phyloP scores from a whole-genome alignment of 306 rosid genomes.

The Trifolium repens region DNA sequence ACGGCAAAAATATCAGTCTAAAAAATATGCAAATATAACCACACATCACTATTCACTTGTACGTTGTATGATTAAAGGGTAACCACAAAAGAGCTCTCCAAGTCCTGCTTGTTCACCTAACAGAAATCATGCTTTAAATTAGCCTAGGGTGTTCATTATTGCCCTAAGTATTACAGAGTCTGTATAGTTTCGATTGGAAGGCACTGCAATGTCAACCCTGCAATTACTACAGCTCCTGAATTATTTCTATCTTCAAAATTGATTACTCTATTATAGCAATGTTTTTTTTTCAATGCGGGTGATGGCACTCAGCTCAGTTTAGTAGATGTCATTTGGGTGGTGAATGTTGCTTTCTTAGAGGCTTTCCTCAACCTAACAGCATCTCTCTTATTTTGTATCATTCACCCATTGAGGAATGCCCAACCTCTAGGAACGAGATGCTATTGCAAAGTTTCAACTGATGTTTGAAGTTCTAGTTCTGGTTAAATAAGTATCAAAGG shows the following conservation, averaged over 20 bases:
- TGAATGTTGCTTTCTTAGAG: background rate
- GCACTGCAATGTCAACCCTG: background rate
- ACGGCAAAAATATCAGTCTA: background rate
- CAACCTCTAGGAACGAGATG: background rate
- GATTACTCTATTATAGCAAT: background rate
- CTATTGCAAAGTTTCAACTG: background rate
- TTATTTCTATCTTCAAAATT: background rate
- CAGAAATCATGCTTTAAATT: background rate
- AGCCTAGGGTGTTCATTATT: slow-evolving; percentile 3
- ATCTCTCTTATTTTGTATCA: background rate
- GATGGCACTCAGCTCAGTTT: background rate
- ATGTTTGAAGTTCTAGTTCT: slow-evolving; percentile 9
- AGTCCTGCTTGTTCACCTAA: background rate
- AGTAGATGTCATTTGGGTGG: background rate
- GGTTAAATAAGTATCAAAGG: slow-evolving; percentile 6
- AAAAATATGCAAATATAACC: slow-evolving; percentile 6
- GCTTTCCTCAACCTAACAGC: background rate
- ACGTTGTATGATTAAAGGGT: background rate
- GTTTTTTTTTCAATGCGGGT: background rate
- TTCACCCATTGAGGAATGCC: background rate
- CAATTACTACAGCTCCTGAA: background rate
- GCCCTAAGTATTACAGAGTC: background rate
- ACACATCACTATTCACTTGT: slow-evolving; percentile 10
- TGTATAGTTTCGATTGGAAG: background rate
- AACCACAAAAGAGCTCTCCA: background rate